Conservation (phyloP, 345 rosid species). For the Geranium brycei region DNA sequence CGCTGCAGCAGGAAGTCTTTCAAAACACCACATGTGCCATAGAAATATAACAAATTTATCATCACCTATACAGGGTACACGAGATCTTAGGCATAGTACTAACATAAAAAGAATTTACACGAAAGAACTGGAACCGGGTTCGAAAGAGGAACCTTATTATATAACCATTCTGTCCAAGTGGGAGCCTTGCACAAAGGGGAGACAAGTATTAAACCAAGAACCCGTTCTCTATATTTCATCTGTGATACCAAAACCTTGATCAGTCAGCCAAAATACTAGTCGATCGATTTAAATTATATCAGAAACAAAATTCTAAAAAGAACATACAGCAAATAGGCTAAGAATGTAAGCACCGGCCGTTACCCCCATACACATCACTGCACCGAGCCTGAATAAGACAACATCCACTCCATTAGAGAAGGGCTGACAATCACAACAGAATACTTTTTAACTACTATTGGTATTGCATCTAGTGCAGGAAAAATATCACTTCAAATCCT, state of each 20-base stretch:
- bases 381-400: conserved; percentile 25
- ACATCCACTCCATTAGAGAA: background rate
- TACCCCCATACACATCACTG: conserved; percentile 52
- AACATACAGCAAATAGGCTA: conserved; percentile 44
- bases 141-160: conserved; percentile 37
- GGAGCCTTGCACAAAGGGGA: conserved; percentile 60
- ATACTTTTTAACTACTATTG: too few species aligned
- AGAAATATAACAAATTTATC: conserved; percentile 47
- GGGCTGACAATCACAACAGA: too few species aligned
- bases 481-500: too few species aligned
- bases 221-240: conserved; percentile 44
- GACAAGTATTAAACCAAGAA: conserved; percentile 48
- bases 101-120: background rate
- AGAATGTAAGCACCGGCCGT: conserved; percentile 60
- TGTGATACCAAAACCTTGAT: conserved; percentile 13
- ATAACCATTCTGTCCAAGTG: conserved; percentile 62
- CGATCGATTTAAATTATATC: background rate
- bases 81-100: background rate
- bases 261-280: conserved; percentile 2
- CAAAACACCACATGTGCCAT: conserved; percentile 48
- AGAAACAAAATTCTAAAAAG: background rate
- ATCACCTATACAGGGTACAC: conserved; percentile 29
- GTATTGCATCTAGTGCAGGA: too few species aligned
- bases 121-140: background rate
- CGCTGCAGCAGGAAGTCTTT: conserved; percentile 64